Evolutionary conservation across 2,329 filamentous ascomycete species (phyloP), one percentile per base, ranked within the genome.

Genomic region (Alternaria solani): DNA sequence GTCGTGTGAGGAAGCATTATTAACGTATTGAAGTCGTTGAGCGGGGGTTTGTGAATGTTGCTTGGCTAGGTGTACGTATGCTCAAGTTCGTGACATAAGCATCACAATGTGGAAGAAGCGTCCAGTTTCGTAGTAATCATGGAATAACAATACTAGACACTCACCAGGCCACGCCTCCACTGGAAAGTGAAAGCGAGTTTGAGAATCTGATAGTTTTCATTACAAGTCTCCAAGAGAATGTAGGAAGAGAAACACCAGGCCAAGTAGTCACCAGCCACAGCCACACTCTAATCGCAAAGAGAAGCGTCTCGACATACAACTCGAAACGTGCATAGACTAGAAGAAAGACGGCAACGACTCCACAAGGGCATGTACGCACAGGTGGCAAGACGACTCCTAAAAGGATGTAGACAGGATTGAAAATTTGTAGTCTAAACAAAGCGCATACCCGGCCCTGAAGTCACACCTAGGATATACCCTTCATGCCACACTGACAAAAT

Each of bases 351-450:
- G 20, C n/a, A 16, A 25, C 14, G 20, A 18, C 5, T 41, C n/a
- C n/a, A 39, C n/a, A 39, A 11, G 8, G 14, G 38, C n/a, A n/a
- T 16, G 16, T 30, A 11, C 28, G 28, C 36, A 38, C 20, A 6
- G 23, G 39, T 34, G 51, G 55, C 53, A 61, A 61, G 11, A 48
- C 30, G 41, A 25, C 32, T 34, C 16, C 54, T 46, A 41, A 57
- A 58, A 62, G 48, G 64, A 71, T 69, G 62, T 71, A 70, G 73
- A 75, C 71, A 73, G 69, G 68, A 72, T 77, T 49, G 71, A 73
- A 68, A 70, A 76, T 77, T 77, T 68, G 65, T 69, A 76, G 69
- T 78, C 74, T 78, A 78, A 49, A 71, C 70, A 72, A 75, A 75
- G 71, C 70, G 67, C 64, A 61, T 62, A 61, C 63, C 64, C 69